Evolutionary conservation across 495 filamentous ascomycete species (phyloP).

Genomic region (Cryomyces minteri): DNA sequence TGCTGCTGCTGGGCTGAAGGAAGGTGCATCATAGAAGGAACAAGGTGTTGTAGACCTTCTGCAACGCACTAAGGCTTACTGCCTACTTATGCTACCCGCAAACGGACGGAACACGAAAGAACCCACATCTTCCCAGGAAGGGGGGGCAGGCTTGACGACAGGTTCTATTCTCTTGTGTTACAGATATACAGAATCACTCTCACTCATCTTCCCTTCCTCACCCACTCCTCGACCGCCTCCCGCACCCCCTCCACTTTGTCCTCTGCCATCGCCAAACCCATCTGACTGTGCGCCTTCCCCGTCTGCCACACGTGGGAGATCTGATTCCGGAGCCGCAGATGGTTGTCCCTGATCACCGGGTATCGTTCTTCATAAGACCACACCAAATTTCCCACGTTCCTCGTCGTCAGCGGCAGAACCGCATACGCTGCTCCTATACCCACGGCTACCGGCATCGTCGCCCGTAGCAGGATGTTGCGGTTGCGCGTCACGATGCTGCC

Average conservation of each 20-base stretch:
- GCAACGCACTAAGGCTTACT: too few species aligned
- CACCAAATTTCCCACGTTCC: conserved; percentile 63
- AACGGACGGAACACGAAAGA: too few species aligned
- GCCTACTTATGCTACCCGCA: too few species aligned
- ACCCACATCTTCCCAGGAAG: too few species aligned
- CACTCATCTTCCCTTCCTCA: conserved; percentile 62
- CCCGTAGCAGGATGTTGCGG: conserved; percentile 61
- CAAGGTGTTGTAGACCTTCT: too few species aligned
- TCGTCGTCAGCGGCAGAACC: conserved; percentile 29
- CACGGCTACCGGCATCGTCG: conserved; percentile 32
- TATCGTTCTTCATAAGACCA: conserved; percentile 84
- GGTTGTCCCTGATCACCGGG: conserved; percentile 60
- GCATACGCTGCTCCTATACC: conserved; percentile 20
- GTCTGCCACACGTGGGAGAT: conserved; percentile 51
- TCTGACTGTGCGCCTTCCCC: conserved; percentile 48
- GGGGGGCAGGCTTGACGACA: too few species aligned
- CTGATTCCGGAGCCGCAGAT: conserved; percentile 44
- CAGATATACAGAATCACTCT: too few species aligned
- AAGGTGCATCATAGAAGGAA: too few species aligned
- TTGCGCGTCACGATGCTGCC: conserved; percentile 77
- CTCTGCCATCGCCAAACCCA: conserved; percentile 53
- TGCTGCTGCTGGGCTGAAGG: too few species aligned
- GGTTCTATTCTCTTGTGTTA: too few species aligned
- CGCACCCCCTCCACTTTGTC: conserved; percentile 55
- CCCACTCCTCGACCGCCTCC: conserved; percentile 67